Conservation (phyloP, 495 filamentous ascomycete species). For the Lasiosphaeria hispida region DNA sequence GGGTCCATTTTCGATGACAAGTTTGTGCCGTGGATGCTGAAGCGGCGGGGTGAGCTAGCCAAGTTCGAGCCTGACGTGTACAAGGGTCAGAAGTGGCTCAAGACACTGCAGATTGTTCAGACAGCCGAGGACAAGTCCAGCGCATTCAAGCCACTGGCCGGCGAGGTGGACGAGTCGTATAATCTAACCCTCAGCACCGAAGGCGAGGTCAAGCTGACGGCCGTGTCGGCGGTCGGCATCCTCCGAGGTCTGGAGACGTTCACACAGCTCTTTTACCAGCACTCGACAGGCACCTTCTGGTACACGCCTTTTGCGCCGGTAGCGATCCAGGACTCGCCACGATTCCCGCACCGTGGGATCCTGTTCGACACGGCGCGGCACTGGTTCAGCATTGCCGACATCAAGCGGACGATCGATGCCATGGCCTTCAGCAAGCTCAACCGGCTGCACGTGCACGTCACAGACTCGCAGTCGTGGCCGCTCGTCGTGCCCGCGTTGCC, state of each 20-base stretch:
- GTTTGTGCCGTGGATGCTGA: constrained; percentile 75
- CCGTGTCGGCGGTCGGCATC: constrained; percentile 62
- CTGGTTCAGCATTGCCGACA: constrained; percentile 60
- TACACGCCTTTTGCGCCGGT: constrained; percentile 69
- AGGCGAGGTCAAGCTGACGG: constrained; percentile 58
- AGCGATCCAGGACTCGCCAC: constrained; percentile 61
- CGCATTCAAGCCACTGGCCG: constrained; percentile 56
- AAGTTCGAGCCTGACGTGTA: constrained; percentile 58
- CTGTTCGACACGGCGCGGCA: constrained; percentile 70
- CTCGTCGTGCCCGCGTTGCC: constrained; percentile 72
- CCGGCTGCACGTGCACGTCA: constrained; percentile 71
- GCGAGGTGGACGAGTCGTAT: constrained; percentile 72
- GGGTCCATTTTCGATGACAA: constrained; percentile 57
- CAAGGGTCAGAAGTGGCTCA: constrained; percentile 48
- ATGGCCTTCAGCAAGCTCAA: constrained; percentile 77
- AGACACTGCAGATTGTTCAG: constrained; percentile 57
- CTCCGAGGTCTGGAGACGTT: constrained; percentile 68
- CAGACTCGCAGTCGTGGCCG: constrained; percentile 83
- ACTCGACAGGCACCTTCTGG: constrained; percentile 51
- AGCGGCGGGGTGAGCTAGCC: constrained; percentile 50
- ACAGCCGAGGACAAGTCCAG: constrained; percentile 50
- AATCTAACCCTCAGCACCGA: constrained; percentile 52
- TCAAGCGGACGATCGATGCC: constrained; percentile 69
- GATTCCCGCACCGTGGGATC: constrained; percentile 69
- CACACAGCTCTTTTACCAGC: constrained; percentile 70